A percentile compares a stretch with the other conserved stretches of the same genome.
Conservation (phyloP, 179 eudicot species). For the Silene noctiflora region DNA sequence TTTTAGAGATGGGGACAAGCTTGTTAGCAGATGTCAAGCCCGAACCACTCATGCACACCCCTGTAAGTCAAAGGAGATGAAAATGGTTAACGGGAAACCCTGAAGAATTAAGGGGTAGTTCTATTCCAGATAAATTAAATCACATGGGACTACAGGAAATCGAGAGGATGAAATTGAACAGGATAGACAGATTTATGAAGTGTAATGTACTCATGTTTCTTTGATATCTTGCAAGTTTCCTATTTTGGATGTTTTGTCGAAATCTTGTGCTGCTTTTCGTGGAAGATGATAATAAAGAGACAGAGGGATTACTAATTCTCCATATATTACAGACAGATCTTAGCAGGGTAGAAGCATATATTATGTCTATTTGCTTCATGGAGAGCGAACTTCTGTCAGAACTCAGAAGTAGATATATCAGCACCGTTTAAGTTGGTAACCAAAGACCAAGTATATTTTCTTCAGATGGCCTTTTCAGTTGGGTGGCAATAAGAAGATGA, state of each 20-base stretch:
- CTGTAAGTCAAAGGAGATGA: constrained; percentile 33
- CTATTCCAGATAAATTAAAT: neutral
- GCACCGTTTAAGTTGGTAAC: neutral
- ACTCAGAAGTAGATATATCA: neutral
- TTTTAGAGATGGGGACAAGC: constrained; percentile 48
- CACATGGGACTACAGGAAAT: neutral
- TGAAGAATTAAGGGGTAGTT: neutral
- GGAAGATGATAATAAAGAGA: neutral
- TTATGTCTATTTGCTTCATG: no score
- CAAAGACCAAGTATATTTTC: neutral
- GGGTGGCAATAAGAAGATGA: neutral
- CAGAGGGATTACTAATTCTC: neutral
- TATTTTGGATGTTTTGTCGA: neutral
- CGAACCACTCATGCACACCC: constrained; percentile 44
- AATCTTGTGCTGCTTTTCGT: no score
- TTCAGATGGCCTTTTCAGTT: neutral
- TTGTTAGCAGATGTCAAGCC: constrained; percentile 42
- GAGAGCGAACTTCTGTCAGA: neutral
- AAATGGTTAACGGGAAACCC: neutral
- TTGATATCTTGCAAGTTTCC: neutral
- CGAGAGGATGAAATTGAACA: neutral
- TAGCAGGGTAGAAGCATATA: no score
- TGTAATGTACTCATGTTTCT: neutral
- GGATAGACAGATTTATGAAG: neutral
- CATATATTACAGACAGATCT: neutral